Percentiles rank a stretch among this genome's conserved stretches.
These are phyloP conservation scores for Jasminum sambac DNA, from an alignment of 257 asterid species.

Conservation along the genomic window DNA sequence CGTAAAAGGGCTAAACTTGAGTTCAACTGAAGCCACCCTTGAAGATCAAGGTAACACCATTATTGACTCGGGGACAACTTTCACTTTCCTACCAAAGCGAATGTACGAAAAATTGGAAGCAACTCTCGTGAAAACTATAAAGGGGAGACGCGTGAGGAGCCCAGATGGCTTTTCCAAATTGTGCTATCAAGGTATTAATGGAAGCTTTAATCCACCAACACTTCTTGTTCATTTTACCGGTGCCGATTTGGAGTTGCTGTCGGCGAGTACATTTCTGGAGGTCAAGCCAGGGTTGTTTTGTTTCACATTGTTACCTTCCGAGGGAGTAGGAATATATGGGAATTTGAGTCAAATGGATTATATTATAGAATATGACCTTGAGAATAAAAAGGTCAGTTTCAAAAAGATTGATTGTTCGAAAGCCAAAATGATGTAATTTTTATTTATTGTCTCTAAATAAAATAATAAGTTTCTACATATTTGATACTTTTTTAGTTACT, in stretches of 20 bases:
- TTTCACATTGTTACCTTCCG: conserved; percentile 30
- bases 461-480: too few species aligned
- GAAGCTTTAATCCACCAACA: conserved; percentile 16
- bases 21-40: fast-evolving
- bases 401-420: too few species aligned
- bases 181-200: conserved; percentile 30
- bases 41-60: conserved; percentile 41
- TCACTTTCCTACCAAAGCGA: conserved; percentile 37
- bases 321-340: conserved; percentile 39
- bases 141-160: conserved; percentile 8
- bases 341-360: conserved; percentile 48
- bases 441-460: too few species aligned
- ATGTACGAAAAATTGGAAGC: conserved; percentile 32
- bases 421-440: too few species aligned
- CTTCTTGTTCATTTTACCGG: conserved; percentile 43
- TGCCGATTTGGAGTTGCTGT: conserved; percentile 44
- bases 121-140: conserved; percentile 8
- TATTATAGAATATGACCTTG: conserved; percentile 57
- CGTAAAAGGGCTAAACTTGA: conserved; percentile 26
- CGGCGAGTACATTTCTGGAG: conserved; percentile 35
- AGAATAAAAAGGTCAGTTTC: conserved; percentile 30
- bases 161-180: conserved; percentile 21
- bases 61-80: conserved; percentile 64
- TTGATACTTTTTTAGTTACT: too few species aligned
- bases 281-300: conserved; percentile 38